Conservation (phyloP, 805 yeast species). For the Metschnikowia drakensbergensis region DNA sequence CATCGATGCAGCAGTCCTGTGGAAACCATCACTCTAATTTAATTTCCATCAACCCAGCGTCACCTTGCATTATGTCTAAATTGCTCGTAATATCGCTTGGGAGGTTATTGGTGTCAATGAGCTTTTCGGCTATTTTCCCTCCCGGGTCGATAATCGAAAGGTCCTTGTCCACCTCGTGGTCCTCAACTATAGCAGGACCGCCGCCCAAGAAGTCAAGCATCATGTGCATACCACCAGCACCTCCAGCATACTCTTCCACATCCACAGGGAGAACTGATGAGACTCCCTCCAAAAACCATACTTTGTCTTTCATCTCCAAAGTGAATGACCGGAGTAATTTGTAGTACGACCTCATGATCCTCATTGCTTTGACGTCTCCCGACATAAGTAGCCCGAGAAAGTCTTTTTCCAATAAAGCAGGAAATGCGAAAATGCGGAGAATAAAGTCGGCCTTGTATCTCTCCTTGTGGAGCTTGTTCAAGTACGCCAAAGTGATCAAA, state of each 20-base stretch:
- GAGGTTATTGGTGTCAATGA: slow-evolving; percentile 51
- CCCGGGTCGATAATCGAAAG: slow-evolving; percentile 42
- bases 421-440: slow-evolving; percentile 83
- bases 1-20: neutral
- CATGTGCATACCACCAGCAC: slow-evolving; percentile 87
- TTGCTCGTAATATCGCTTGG: slow-evolving; percentile 54
- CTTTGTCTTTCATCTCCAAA: slow-evolving; percentile 80
- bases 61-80: slow-evolving; percentile 50
- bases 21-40: slow-evolving; percentile 16
- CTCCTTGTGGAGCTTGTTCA: slow-evolving; percentile 79
- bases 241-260: slow-evolving; percentile 86
- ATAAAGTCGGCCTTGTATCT: slow-evolving; percentile 82
- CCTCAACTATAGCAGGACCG: slow-evolving; percentile 39
- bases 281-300: slow-evolving; percentile 87
- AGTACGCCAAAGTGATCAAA: slow-evolving; percentile 77
- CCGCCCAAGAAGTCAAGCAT: slow-evolving; percentile 86
- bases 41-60: slow-evolving; percentile 38
- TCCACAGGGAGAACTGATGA: slow-evolving; percentile 85
- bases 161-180: slow-evolving; percentile 38
- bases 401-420: slow-evolving; percentile 81
- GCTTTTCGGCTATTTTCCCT: slow-evolving; percentile 42
- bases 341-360: slow-evolving; percentile 87
- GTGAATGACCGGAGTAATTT: slow-evolving; percentile 76
- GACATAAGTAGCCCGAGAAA: slow-evolving; percentile 74
- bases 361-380: slow-evolving; percentile 84